A percentile compares a stretch with the other conserved stretches of the same genome.
Evolutionary conservation across 192 early-diverging fungal genomes (phyloP).

Genomic region (Coemansia sp.): DNA sequence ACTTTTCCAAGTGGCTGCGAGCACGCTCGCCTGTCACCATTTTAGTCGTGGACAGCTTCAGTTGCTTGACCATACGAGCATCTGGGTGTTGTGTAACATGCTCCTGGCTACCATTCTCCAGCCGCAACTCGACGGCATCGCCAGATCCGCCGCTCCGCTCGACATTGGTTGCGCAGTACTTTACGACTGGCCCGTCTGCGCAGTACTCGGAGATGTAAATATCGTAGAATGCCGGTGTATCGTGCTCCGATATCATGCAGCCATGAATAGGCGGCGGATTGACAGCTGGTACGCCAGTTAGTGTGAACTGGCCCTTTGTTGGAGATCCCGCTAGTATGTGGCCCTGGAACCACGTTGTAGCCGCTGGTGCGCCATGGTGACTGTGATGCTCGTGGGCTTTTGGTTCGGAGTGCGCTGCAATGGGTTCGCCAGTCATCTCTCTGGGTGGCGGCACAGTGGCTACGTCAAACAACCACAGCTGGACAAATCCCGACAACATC

Average conservation of each 20-base stretch:
- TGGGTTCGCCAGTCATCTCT: neutral
- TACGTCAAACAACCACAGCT: constrained; percentile 30
- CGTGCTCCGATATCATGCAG: constrained; percentile 35
- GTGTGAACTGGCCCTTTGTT: constrained; percentile 9
- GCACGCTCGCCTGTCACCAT: constrained; percentile 29
- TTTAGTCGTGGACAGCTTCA: constrained; percentile 27
- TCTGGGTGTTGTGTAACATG: neutral
- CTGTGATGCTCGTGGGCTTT: neutral
- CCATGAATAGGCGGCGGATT: constrained; percentile 27
- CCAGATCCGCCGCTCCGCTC: constrained; percentile 36
- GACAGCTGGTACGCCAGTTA: constrained; percentile 26
- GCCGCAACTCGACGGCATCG: constrained; percentile 30
- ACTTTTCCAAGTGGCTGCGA: constrained; percentile 15
- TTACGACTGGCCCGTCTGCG: neutral
- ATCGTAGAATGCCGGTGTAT: constrained; percentile 33
- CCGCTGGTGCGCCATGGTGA: constrained; percentile 6
- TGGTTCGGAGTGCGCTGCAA: neutral
- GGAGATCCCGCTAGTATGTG: constrained; percentile 10
- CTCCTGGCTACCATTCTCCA: neutral
- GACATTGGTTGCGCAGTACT: constrained; percentile 22
- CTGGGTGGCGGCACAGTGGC: constrained; percentile 10
- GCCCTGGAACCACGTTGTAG: constrained; percentile 36
- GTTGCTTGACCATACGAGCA: neutral
- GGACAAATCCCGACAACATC: constrained; percentile 21
- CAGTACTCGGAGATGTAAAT: constrained; percentile 23